Base-by-base conservation (phyloP, 2,329 filamentous ascomycete species). In the Tolypocladium paradoxum region DNA sequence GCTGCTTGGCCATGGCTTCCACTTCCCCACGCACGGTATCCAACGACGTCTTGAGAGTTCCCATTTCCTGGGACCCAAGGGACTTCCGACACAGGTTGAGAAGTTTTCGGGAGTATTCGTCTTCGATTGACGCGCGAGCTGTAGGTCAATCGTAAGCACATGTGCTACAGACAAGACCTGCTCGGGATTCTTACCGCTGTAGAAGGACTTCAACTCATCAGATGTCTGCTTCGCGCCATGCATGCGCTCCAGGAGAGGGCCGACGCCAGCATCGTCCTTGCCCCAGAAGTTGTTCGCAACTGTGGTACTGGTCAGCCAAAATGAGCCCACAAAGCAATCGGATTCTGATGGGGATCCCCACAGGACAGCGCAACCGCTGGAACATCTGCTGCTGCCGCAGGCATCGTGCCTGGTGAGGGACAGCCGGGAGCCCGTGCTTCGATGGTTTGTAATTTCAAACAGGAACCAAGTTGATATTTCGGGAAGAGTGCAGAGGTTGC, bases 261-360 rank as follows among this genome's bases (percentile, higher is more conserved):
- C 79, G 65, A 99, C 91, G 67, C 93, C 95, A 50, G 92, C 93
- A 77, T 99, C 93, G 69, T 97, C 92, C 77, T 95, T 97, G 58
- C 93, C 93, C 93, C 93, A 99, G 72, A 99, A 99, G 70, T 99
- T 99, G 75, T 99, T 99, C 64, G 93, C 92, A 75, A 99, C 91
- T 91, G 50, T 3, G 40, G 48, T 22, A 34, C 31, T 50, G 50
- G 56, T 64, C 51, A 65, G 64, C 31, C 14, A 49, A 24, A 20
- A 34, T 12, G 5, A 34, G 16, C 20, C 18, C 9, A 48, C 38
- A 20, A 11, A 14, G 20, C 12, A 45, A 33, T 29, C 8, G 12
- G 3, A 31, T 38, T 36, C 4, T 16, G 27, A 37, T 12, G 37
- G 40, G 43, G 48, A 31, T 53, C 53, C 76, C 64, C 74, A 87